Conservation (phyloP, 305 asterid genomes). For the Solanum chacoense region DNA sequence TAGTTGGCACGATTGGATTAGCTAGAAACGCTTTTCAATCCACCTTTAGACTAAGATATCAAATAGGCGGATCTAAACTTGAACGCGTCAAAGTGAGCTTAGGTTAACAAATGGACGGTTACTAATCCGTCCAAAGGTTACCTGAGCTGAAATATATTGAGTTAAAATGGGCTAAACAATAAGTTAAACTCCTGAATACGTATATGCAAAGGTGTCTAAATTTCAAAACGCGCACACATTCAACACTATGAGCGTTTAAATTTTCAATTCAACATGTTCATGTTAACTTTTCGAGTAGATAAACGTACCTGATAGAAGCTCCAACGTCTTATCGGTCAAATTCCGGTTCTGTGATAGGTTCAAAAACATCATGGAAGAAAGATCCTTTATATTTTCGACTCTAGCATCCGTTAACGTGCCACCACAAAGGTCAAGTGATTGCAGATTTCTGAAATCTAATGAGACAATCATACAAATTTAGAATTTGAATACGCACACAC, state of each 20-base stretch:
- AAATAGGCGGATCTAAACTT: neutral
- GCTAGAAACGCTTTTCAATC: neutral
- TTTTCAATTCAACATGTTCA: neutral
- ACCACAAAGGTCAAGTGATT: slow-evolving; percentile 10
- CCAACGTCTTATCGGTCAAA: neutral
- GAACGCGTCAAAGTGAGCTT: neutral
- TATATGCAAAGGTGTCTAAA: neutral
- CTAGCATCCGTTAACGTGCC: slow-evolving; percentile 5
- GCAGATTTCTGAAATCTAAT: slow-evolving; percentile 8
- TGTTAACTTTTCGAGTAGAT: neutral
- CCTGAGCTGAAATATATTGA: neutral
- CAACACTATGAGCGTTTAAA: neutral
- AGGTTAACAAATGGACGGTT: neutral
- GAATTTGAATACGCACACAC: neutral
- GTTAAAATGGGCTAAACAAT: neutral
- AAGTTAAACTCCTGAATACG: neutral
- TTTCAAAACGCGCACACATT: neutral
- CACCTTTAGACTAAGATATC: neutral
- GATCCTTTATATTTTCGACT: slow-evolving; percentile 5
- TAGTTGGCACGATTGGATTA: neutral
- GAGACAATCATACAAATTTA: neutral
- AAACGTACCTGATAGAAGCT: slow-evolving; percentile 1
- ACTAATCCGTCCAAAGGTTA: neutral
- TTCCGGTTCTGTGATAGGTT: slow-evolving; percentile 2
- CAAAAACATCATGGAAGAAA: slow-evolving; percentile 1